phyloP scores from a whole-genome alignment of 2,329 filamentous ascomycete species.

The Apiospora koreana region DNA sequence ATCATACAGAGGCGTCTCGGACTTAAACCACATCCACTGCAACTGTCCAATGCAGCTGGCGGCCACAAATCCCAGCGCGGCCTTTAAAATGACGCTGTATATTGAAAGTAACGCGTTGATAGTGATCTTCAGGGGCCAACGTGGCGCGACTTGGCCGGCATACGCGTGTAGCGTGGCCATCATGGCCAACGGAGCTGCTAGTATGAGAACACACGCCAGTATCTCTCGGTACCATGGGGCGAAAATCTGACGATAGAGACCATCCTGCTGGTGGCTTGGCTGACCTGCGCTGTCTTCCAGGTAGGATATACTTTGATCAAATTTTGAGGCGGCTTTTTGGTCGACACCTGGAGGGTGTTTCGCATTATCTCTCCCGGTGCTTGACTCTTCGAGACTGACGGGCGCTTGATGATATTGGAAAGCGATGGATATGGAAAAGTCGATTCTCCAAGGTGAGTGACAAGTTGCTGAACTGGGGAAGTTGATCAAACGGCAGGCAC shows the following conservation, averaged over 20 bases:
- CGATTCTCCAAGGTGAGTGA: not conserved
- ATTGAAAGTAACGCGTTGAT: conserved; percentile 9
- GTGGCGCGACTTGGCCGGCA: not conserved
- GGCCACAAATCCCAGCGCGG: not conserved
- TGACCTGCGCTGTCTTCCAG: not conserved
- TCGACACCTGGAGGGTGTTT: not conserved
- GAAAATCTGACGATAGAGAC: not conserved
- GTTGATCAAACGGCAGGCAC: too few species aligned
- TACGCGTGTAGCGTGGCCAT: not conserved
- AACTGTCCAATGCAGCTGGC: conserved; percentile 11
- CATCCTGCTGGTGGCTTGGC: not conserved
- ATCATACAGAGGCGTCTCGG: conserved; percentile 10
- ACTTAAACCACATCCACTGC: conserved; percentile 12
- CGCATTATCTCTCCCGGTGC: not conserved
- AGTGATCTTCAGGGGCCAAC: conserved; percentile 7
- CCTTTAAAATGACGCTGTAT: not conserved
- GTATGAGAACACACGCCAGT: not conserved
- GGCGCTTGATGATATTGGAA: not conserved
- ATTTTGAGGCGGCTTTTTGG: not conserved
- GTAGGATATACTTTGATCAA: not conserved
- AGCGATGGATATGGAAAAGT: not conserved
- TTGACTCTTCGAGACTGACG: not conserved
- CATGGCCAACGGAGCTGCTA: not conserved
- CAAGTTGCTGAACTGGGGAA: not conserved
- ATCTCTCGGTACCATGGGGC: not conserved